phyloP scores from a whole-genome alignment of 192 early-diverging fungal species.

The Podila horticola region DNA sequence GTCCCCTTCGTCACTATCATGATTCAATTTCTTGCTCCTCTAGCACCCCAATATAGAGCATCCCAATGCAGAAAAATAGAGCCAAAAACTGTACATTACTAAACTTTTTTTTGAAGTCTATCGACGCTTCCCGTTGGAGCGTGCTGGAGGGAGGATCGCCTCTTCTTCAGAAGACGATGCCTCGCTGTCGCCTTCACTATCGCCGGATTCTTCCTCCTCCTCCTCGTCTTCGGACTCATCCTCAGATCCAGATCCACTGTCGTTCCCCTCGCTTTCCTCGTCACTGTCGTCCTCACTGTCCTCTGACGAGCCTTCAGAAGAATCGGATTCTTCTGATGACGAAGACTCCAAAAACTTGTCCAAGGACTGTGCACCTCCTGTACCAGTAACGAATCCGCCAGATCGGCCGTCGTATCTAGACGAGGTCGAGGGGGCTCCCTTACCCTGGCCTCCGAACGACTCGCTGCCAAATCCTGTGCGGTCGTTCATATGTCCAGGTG shows the following conservation, averaged over 20 bases:
- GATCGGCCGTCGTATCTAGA: constrained; percentile 33
- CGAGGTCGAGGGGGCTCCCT: background rate
- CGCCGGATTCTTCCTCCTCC: constrained; percentile 12
- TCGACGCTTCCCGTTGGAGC: constrained; percentile 21
- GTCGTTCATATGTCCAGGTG: constrained; percentile 39
- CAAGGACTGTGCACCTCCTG: constrained; percentile 54
- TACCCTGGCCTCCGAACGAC: constrained; percentile 33
- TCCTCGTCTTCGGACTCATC: constrained; percentile 6
- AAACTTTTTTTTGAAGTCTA: constrained; percentile 1
- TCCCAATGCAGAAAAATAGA: background rate
- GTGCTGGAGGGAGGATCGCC: constrained; percentile 18
- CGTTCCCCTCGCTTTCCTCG: constrained; percentile 53
- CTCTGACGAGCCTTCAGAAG: constrained; percentile 41
- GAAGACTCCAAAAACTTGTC: constrained; percentile 53
- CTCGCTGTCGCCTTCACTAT: constrained; percentile 34
- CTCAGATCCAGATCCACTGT: constrained; percentile 24
- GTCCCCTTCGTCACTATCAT: background rate
- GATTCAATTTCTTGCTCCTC: too few relatives aligned
- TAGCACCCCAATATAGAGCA: too few relatives aligned
- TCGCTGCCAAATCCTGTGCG: constrained; percentile 58
- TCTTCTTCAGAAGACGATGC: constrained; percentile 46
- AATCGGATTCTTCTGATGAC: constrained; percentile 44
- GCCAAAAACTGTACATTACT: background rate
- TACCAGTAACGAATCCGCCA: constrained; percentile 14
- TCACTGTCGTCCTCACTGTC: constrained; percentile 55